Base-by-base conservation (phyloP, 2,329 filamentous ascomycete species). In the Fusarium ramigenum region DNA sequence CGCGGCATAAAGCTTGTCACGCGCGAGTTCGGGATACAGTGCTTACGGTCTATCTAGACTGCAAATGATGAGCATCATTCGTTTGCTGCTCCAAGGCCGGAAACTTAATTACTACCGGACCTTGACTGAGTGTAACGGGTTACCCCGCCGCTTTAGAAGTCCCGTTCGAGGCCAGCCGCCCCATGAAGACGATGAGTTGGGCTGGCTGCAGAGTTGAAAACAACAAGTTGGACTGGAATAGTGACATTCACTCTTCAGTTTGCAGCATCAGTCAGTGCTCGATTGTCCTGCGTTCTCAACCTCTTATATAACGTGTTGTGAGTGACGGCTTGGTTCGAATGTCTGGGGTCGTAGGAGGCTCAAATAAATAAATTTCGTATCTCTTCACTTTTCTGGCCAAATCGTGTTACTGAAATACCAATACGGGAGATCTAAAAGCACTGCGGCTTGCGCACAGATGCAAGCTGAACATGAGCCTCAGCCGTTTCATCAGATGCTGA, bases 351-450 rank as follows among this genome's bases (percentile, higher is more conserved):
- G 14, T 10, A 7, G 4, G 47, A 19, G 12, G 11, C 9, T 52
- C 18, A 36, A 9, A 5, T 9, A 3, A 14, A 14, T 7, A 25
- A 23, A 19, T 0, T 11, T 23, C 16, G 11, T 21, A 2, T 25
- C 32, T 36, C n/a, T 5, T 11, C 16, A 36, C 5, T 23, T 3
- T 23, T 52, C 7, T 14, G n/a, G n/a, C n/a, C n/a, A 5, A 3
- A 43, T 4, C 6, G 28, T 57, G 54, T 18, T 39, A 34, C 16
- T 8, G 5, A 21, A 15, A 16, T 25, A 12, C 14, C 30, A 36
- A 36, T 10, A 23, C 19, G 5, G 32, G 19, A 28, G 6, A 36
- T 50, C 39, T 28, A n/a, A 16, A 11, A 4, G 16, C 5, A 25
- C 7, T 25, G 54, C 23, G 32, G 23, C 23, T n/a, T 9, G 3